Conservation (phyloP, 768 basidiomycete genomes). For the Ephemerocybe angulata region DNA sequence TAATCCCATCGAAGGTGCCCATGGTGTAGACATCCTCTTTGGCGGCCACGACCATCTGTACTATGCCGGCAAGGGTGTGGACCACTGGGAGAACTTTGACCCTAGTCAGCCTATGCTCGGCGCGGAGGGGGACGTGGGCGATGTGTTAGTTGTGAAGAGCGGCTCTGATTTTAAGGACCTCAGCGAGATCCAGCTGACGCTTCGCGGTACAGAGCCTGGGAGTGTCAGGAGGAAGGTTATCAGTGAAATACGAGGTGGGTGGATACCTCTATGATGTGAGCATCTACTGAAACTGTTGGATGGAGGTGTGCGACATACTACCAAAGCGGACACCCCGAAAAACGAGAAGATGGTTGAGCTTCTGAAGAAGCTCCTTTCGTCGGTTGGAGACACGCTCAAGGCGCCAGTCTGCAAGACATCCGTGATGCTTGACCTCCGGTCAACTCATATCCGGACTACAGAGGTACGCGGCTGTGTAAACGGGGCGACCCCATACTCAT, state of each 20-base stretch:
- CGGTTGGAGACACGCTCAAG: conserved; percentile 65
- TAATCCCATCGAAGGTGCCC: conserved; percentile 42
- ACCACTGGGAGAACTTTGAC: conserved; percentile 65
- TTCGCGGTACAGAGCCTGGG: conserved; percentile 55
- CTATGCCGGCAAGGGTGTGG: conserved; percentile 64
- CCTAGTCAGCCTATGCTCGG: conserved; percentile 50
- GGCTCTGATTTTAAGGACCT: conserved; percentile 89
- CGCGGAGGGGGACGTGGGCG: conserved; percentile 67
- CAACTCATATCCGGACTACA: conserved; percentile 64
- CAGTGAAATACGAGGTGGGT: conserved; percentile 53
- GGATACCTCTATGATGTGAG: not conserved
- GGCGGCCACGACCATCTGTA: conserved; percentile 91
- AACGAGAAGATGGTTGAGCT: conserved; percentile 54
- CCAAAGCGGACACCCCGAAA: conserved; percentile 55
- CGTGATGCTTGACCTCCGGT: conserved; percentile 68
- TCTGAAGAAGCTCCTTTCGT: conserved; percentile 59
- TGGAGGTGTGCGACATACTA: conserved; percentile 62
- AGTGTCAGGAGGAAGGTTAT: conserved; percentile 67
- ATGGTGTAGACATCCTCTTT: conserved; percentile 80
- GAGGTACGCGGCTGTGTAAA: conserved; percentile 45
- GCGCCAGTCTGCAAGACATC: conserved; percentile 73
- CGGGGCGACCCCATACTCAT: not conserved
- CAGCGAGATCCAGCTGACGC: conserved; percentile 66
- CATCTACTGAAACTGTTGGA: not conserved
- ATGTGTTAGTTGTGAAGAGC: conserved; percentile 75